A percentile compares a stretch with the other conserved stretches of the same genome.
These are phyloP conservation scores for Penicillium sp. DNA, from an alignment of 2,329 filamentous ascomycete genomes.

Conservation along the genomic window DNA sequence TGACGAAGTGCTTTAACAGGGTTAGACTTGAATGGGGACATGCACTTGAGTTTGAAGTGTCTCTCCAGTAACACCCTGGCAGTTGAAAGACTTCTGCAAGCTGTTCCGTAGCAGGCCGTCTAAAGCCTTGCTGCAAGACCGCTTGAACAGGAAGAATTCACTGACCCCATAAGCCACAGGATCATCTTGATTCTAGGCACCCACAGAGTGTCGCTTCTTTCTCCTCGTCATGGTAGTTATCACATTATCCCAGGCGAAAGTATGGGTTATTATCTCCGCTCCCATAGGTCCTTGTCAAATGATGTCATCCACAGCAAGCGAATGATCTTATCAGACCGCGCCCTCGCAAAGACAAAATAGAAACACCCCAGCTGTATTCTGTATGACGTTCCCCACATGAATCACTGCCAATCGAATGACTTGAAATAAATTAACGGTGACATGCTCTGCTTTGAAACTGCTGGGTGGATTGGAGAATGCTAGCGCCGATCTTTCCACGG, in stretches of 20 bases:
- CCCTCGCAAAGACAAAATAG: neutral
- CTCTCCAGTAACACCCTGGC: too few species aligned
- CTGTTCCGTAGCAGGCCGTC: too few species aligned
- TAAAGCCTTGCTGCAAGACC: too few species aligned
- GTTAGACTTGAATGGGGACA: too few species aligned
- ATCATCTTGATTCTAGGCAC: neutral
- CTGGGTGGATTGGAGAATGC: constrained; percentile 1
- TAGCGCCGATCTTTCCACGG: constrained; percentile 17
- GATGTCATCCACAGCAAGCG: neutral
- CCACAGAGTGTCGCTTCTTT: neutral
- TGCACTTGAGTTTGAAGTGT: too few species aligned
- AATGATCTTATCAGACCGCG: neutral
- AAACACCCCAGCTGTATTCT: neutral
- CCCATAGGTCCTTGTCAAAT: neutral
- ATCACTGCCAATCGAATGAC: neutral
- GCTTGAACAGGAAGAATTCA: neutral
- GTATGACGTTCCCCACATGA: neutral
- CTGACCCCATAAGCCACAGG: neutral
- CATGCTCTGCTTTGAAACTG: neutral
- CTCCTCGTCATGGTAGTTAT: neutral
- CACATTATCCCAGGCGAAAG: neutral
- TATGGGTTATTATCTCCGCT: neutral
- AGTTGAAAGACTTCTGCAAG: too few species aligned
- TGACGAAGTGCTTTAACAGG: too few species aligned
- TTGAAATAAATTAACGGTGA: neutral